Base-by-base conservation (phyloP, 164 flowering plant species). In the Vitis riparia region DNA sequence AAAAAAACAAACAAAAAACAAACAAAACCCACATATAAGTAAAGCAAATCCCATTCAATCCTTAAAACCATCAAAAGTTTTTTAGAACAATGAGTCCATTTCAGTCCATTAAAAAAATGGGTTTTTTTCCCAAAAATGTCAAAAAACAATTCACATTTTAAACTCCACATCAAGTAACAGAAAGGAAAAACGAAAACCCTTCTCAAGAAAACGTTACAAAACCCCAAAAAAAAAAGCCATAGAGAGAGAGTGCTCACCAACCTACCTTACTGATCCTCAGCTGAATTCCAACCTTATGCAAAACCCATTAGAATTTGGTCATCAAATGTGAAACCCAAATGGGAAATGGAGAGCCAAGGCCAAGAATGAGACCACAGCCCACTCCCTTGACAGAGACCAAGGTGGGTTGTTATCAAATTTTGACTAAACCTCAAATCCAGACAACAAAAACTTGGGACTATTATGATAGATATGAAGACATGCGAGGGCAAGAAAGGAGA, bases 391-490 rank as follows among this genome's bases (percentile, higher is more conserved):
- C 12, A 67, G 57, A 66, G 68, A 56, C 62, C 7, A 67, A 17
- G 52, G 32, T 68, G 11, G 73, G 61, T 73, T 68, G 64, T 73
- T 47, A 49, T 8, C 6, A 59, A 61, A 58, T 52, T 71, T 76
- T 62, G 67, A 75, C 77, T 63, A 59, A 51, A 73, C 76, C 15
- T 52, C n/a, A 55, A 66, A 65, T 64, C 76, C 67, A 44, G 74
- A 75, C 78, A 75, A 57, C 63, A 32, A 55, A 14, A 66, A 1
- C 13, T 11, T 59, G 29, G 32, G 47, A 23, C n/a, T 1, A 1
- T 15, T n/a, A 27, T 37, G 52, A 44, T 56, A 59, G 59, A 2
- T 15, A 44, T 11, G 23, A 63, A 7, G 44, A 59, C 37, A 0
- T 64, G 68, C 44, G 49, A n/a, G 57, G 9, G 48, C 16, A 9